A percentile compares a stretch with the other conserved stretches of the same genome.
Conservation (phyloP, 495 filamentous ascomycete genomes). For the Trichoderma gamsii region DNA sequence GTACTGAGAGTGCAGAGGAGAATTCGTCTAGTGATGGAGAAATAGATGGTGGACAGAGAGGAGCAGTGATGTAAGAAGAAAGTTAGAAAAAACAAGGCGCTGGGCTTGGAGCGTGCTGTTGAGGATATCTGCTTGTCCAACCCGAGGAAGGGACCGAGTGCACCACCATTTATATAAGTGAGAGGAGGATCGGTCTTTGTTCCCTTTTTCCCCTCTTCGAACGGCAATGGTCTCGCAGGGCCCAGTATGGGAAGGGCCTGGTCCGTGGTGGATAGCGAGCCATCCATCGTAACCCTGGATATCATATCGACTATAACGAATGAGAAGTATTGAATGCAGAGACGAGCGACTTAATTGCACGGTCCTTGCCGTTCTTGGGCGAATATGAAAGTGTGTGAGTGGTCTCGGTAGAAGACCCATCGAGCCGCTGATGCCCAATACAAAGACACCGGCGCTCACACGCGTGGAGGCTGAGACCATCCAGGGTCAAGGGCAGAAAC, state of each 20-base stretch:
- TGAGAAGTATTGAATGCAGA: background rate
- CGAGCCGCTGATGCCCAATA: background rate
- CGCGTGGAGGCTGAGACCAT: slow-evolving; percentile 12
- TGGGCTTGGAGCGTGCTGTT: background rate
- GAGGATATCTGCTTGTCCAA: background rate
- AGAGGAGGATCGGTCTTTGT: background rate
- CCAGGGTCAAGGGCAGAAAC: slow-evolving; percentile 11
- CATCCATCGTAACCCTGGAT: slow-evolving; percentile 2
- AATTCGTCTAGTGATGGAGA: background rate
- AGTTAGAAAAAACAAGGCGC: background rate
- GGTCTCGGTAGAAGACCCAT: background rate
- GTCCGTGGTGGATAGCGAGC: slow-evolving; percentile 5
- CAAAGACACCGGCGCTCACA: slow-evolving; percentile 7
- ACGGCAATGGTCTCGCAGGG: background rate
- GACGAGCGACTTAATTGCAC: background rate
- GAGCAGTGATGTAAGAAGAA: background rate
- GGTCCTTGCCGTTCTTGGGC: background rate
- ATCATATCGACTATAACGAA: background rate
- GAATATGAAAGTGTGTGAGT: slow-evolving; percentile 7
- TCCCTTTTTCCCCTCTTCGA: slow-evolving; percentile 4
- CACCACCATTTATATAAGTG: slow-evolving; percentile 6
- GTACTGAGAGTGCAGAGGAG: background rate
- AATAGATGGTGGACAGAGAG: background rate
- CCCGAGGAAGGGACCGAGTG: background rate
- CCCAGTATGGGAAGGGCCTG: background rate